These are phyloP conservation scores for Trichosanthes cucumerina DNA, from an alignment of 306 rosid species.

Conservation along the genomic window DNA sequence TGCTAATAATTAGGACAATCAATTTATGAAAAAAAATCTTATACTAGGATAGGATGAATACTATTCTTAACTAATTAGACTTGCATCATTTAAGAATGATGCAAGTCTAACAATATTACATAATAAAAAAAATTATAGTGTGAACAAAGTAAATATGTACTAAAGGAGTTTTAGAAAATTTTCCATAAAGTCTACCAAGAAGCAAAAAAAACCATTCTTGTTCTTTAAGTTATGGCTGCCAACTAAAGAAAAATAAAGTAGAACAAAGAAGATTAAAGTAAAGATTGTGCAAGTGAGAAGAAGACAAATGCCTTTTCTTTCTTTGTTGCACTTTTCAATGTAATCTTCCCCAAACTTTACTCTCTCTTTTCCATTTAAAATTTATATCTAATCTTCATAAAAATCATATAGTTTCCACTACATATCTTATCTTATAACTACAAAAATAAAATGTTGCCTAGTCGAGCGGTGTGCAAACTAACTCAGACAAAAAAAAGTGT, in stretches of 20 bases:
- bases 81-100: too few species aligned
- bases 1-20: too few species aligned
- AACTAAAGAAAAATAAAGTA: not conserved
- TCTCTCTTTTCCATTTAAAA: not conserved
- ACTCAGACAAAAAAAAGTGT: not conserved
- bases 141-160: too few species aligned
- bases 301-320: not conserved
- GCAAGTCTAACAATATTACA: too few species aligned
- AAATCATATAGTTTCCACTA: not conserved
- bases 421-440: not conserved
- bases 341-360: not conserved
- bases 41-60: too few species aligned
- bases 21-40: too few species aligned
- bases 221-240: not conserved
- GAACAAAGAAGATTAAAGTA: not conserved
- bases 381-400: not conserved
- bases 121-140: too few species aligned
- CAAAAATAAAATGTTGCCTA: not conserved
- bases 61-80: too few species aligned
- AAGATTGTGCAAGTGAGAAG: not conserved
- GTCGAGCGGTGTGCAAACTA: not conserved
- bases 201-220: not conserved
- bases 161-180: too few species aligned
- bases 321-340: slow-evolving; percentile 3
- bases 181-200: not conserved